Evolutionary conservation across 306 rosid species (phyloP).

Genomic region (Malus asiatica): DNA sequence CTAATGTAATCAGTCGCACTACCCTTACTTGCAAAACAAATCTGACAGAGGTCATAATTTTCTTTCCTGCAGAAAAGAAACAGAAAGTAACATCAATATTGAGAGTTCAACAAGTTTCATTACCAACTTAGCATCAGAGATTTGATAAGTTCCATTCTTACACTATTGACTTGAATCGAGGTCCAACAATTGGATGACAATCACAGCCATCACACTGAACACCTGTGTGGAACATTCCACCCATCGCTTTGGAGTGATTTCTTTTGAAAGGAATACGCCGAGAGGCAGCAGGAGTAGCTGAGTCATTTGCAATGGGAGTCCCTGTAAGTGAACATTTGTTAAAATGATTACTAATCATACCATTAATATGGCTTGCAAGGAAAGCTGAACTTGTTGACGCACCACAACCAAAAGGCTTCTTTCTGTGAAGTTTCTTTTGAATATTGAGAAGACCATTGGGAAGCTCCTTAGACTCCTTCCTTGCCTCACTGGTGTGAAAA

Average conservation of each 20-base stretch:
- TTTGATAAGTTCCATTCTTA: constrained; percentile 36
- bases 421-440: neutral
- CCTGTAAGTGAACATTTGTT: constrained; percentile 48
- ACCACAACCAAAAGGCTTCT: constrained; percentile 21
- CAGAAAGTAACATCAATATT: neutral
- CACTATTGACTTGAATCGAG: constrained; percentile 87
- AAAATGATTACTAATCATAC: constrained; percentile 6
- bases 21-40: constrained; percentile 60
- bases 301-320: constrained; percentile 2
- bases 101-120: neutral
- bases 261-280: constrained; percentile 31
- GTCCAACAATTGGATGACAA: constrained; percentile 78
- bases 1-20: constrained; percentile 49
- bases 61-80: constrained; percentile 47
- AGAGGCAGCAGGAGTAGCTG: constrained; percentile 1
- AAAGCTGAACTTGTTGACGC: constrained; percentile 17
- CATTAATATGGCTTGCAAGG: constrained; percentile 4
- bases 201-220: constrained; percentile 93
- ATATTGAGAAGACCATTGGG: neutral
- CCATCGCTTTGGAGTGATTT: constrained; percentile 33
- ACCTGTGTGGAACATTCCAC: constrained; percentile 78
- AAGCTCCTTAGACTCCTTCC: constrained; percentile 24
- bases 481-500: constrained; percentile 21
- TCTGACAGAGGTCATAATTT: constrained; percentile 75
- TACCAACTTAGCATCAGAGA: neutral